A percentile compares a stretch with the other conserved stretches of the same genome.
Evolutionary conservation across 805 yeast species (phyloP).

Genomic region (Candida nitratophila): DNA sequence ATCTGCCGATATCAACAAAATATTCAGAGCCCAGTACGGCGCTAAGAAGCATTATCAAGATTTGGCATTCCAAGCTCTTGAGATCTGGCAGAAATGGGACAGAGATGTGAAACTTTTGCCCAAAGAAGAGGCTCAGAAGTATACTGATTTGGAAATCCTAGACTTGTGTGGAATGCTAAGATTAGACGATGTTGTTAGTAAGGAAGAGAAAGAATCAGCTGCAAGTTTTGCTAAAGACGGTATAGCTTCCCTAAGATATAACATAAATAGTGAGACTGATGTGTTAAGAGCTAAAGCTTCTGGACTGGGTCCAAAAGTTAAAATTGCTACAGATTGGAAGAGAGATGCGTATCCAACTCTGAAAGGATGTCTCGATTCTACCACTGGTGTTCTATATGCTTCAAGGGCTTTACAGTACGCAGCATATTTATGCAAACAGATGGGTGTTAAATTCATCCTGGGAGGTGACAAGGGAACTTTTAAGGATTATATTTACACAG

Average conservation of each 20-base stretch:
- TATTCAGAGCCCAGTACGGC: conserved; percentile 31
- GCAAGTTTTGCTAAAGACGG: conserved; percentile 20
- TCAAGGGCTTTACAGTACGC: conserved; percentile 27
- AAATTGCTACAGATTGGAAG: conserved; percentile 13
- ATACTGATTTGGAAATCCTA: conserved; percentile 17
- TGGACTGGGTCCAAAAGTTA: conserved; percentile 21
- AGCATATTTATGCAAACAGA: conserved; percentile 16
- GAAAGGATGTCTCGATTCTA: conserved; percentile 22
- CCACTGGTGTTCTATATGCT: conserved; percentile 29
- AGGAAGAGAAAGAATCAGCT: conserved; percentile 19
- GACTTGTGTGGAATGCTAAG: conserved; percentile 24
- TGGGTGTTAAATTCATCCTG: conserved; percentile 29
- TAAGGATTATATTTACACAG: conserved; percentile 13
- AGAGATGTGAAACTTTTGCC: conserved; percentile 16
- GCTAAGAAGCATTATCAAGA: conserved; percentile 28
- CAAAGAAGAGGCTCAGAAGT: conserved; percentile 16
- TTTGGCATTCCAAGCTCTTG: conserved; percentile 21
- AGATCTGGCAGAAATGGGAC: conserved; percentile 20
- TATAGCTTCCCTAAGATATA: conserved; percentile 21
- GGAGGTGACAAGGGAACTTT: conserved; percentile 25
- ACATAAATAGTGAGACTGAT: conserved; percentile 22
- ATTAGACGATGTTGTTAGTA: conserved; percentile 19
- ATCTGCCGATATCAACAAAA: conserved; percentile 32
- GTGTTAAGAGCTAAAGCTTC: conserved; percentile 23
- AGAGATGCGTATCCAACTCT: conserved; percentile 7